These are phyloP conservation scores for Pestalotiopsis fici DNA, from an alignment of 2,329 filamentous ascomycete genomes.

Conservation along the genomic window DNA sequence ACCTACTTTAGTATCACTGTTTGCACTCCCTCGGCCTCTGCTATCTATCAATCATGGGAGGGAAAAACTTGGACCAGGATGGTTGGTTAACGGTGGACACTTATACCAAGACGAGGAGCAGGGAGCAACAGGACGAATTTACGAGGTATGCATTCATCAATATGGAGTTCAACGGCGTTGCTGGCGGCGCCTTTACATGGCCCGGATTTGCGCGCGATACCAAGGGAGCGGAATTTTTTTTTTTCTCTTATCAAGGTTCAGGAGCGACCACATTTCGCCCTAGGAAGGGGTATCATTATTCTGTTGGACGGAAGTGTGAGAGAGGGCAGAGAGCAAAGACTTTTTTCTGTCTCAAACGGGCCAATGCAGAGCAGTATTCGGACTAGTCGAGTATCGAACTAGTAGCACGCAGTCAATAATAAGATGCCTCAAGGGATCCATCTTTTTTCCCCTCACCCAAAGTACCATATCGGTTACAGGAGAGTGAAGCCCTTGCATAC, in stretches of 20 bases:
- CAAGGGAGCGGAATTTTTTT: slow-evolving; percentile 14
- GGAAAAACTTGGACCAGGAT: not conserved
- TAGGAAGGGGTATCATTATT: slow-evolving; percentile 10
- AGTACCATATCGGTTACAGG: not conserved
- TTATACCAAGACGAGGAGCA: not conserved
- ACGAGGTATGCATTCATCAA: slow-evolving; percentile 18
- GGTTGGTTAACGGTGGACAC: not conserved
- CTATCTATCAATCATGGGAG: slow-evolving; percentile 5
- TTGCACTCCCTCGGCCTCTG: not conserved
- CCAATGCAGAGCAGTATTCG: not conserved
- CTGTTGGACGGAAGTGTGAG: slow-evolving; percentile 11
- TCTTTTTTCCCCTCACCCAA: not conserved
- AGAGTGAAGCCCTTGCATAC: not conserved
- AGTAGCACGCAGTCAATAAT: not conserved
- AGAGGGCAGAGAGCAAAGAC: not conserved
- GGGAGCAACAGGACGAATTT: slow-evolving; percentile 21
- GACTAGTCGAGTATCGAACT: not conserved
- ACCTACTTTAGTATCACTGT: not conserved
- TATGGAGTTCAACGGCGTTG: slow-evolving; percentile 26
- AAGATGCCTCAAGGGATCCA: not conserved
- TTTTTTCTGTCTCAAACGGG: not conserved
- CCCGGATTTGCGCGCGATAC: slow-evolving; percentile 18
- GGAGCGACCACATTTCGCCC: slow-evolving; percentile 7
- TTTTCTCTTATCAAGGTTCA: slow-evolving; percentile 2
- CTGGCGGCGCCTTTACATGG: slow-evolving; percentile 19